phyloP scores from a whole-genome alignment of 805 yeast species.

The Yarrowia sp. region DNA sequence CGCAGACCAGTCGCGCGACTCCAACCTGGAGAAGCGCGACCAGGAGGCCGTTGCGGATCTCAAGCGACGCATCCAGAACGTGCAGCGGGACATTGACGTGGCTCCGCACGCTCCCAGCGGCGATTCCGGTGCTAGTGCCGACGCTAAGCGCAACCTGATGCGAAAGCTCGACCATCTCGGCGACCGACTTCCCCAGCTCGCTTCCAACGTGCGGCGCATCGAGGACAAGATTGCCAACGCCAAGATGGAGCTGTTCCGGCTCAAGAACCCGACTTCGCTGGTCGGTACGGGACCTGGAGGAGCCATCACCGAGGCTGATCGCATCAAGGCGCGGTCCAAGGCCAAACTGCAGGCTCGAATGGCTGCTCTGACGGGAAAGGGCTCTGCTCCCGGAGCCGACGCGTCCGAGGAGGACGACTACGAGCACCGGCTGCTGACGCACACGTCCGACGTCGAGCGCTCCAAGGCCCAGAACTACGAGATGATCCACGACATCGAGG shows the following conservation, averaged over 20 bases:
- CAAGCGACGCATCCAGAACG: slow-evolving; percentile 54
- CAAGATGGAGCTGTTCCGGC: slow-evolving; percentile 62
- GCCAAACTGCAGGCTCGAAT: slow-evolving; percentile 79
- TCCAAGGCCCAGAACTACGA: slow-evolving; percentile 57
- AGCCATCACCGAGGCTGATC: slow-evolving; percentile 76
- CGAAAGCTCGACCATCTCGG: slow-evolving; percentile 60
- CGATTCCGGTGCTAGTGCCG: not conserved
- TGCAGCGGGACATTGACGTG: slow-evolving; percentile 43
- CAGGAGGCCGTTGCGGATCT: slow-evolving; percentile 59
- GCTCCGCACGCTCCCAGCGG: slow-evolving; percentile 28
- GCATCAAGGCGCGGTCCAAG: slow-evolving; percentile 73
- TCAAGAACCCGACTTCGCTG: slow-evolving; percentile 55
- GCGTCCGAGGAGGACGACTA: slow-evolving; percentile 50
- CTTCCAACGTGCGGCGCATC: slow-evolving; percentile 57
- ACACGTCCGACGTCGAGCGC: slow-evolving; percentile 50
- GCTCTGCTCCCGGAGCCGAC: slow-evolving; percentile 45
- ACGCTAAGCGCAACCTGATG: slow-evolving; percentile 52
- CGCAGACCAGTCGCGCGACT: slow-evolving; percentile 41
- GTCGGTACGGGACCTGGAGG: slow-evolving; percentile 88
- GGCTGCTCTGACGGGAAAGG: slow-evolving; percentile 88
- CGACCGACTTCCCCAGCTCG: slow-evolving; percentile 68
- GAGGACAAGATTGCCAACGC: slow-evolving; percentile 68
- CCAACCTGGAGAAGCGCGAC: slow-evolving; percentile 43
- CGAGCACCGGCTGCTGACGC: slow-evolving; percentile 44
- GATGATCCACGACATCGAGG: slow-evolving; percentile 68